These are phyloP conservation scores for Lithocarpus polystachyus DNA, from an alignment of 306 rosid species.

Conservation along the genomic window DNA sequence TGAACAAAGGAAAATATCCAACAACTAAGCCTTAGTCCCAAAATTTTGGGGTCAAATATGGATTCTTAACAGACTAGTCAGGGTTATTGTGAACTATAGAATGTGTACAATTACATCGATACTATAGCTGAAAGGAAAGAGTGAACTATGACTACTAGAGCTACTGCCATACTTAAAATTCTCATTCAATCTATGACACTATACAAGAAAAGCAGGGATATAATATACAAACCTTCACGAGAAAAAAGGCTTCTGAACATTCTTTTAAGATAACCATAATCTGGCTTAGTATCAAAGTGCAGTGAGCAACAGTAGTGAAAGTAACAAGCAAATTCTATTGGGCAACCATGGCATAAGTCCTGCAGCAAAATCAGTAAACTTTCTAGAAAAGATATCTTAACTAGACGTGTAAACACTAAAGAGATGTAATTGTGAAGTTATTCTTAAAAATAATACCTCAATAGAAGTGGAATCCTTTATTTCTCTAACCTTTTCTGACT, in stretches of 20 bases:
- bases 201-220: background rate
- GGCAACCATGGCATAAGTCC: background rate
- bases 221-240: background rate
- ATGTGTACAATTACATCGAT: background rate
- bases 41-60: too few species aligned
- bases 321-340: background rate
- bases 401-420: background rate
- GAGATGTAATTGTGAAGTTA: background rate
- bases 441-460: background rate
- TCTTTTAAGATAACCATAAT: slow-evolving; percentile 1
- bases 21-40: too few species aligned
- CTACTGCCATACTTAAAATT: background rate
- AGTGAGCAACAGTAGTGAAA: background rate
- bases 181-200: background rate
- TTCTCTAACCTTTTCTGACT: background rate
- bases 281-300: background rate
- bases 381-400: background rate
- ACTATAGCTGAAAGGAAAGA: background rate
- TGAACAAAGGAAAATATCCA: background rate
- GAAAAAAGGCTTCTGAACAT: background rate
- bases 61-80: too few species aligned
- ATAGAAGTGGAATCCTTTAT: background rate
- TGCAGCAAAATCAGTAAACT: background rate
- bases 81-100: background rate
- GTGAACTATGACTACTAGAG: background rate